These are phyloP conservation scores for Crithidia expoeki DNA, from an alignment of 208 protist genomes.

Conservation along the genomic window DNA sequence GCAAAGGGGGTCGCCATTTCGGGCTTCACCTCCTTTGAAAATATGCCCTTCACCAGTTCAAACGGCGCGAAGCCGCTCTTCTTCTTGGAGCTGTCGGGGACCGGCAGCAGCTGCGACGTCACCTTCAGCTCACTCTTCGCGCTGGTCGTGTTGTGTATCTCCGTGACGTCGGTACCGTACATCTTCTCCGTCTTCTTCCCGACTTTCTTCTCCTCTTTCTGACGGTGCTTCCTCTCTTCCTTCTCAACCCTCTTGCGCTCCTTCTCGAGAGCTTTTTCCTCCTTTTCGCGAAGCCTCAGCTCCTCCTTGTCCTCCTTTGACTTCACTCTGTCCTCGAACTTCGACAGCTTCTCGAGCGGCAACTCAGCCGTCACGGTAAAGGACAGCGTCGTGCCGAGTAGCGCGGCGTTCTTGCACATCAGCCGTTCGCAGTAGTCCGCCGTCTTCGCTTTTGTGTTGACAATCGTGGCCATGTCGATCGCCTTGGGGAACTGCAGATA, in stretches of 20 bases:
- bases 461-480: slow-evolving; percentile 44
- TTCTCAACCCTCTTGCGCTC: slow-evolving; percentile 43
- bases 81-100: slow-evolving; percentile 21
- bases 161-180: slow-evolving; percentile 39
- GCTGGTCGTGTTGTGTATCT: slow-evolving; percentile 8
- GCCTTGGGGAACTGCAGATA: slow-evolving; percentile 49
- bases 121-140: not conserved
- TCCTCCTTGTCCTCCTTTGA: slow-evolving; percentile 49
- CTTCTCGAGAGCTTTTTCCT: slow-evolving; percentile 42
- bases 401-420: slow-evolving; percentile 38
- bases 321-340: slow-evolving; percentile 47
- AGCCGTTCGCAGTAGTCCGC: slow-evolving; percentile 41
- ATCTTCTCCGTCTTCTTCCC: slow-evolving; percentile 14
- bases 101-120: not conserved
- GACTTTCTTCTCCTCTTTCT: slow-evolving; percentile 20
- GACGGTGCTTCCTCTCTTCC: slow-evolving; percentile 25
- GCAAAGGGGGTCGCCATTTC: slow-evolving; percentile 43
- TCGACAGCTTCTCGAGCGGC: slow-evolving; percentile 32
- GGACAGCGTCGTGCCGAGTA: slow-evolving; percentile 39
- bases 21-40: slow-evolving; percentile 36
- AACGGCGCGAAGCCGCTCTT: slow-evolving; percentile 33
- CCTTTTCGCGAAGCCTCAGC: slow-evolving; percentile 22
- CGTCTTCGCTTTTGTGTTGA: slow-evolving; percentile 44
- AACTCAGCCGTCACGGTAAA: slow-evolving; percentile 45
- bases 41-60: slow-evolving; percentile 32